Percentiles rank a stretch among this genome's conserved stretches.
Evolutionary conservation across 2,329 filamentous ascomycete species (phyloP).

Genomic region (Fusarium pseudocircinatum): DNA sequence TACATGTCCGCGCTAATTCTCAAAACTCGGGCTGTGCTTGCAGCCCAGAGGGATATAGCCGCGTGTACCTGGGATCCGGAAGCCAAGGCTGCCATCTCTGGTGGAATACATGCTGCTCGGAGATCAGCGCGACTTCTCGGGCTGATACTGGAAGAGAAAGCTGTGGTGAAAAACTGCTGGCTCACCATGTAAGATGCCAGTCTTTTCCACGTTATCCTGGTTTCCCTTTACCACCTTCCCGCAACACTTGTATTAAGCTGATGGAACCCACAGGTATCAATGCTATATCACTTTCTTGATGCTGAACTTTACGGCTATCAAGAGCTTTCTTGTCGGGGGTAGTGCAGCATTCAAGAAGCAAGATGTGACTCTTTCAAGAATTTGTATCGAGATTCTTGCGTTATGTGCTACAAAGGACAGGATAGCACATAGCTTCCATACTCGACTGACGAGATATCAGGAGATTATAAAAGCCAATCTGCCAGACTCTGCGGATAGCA

Average conservation of each 20-base stretch:
- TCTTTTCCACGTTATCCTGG: no score
- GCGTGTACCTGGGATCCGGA: neutral
- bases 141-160: fast-evolving
- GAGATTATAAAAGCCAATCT: fast-evolving
- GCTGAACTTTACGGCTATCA: neutral
- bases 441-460: fast-evolving
- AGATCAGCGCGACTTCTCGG: neutral
- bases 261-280: neutral
- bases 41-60: neutral
- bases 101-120: neutral
- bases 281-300: neutral
- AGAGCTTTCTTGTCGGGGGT: neutral
- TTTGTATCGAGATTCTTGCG: neutral
- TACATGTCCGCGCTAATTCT: neutral
- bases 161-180: neutral
- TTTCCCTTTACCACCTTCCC: no score
- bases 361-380: neutral
- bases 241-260: neutral
- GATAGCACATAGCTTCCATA: neutral
- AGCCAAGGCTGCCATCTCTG: fast-evolving
- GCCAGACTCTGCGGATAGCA: neutral
- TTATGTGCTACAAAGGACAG: neutral
- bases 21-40: neutral
- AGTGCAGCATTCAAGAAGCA: neutral
- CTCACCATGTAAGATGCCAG: neutral